phyloP scores from a whole-genome alignment of 2,329 filamentous ascomycete genomes.

The Phaeosphaeriaceae sp. region DNA sequence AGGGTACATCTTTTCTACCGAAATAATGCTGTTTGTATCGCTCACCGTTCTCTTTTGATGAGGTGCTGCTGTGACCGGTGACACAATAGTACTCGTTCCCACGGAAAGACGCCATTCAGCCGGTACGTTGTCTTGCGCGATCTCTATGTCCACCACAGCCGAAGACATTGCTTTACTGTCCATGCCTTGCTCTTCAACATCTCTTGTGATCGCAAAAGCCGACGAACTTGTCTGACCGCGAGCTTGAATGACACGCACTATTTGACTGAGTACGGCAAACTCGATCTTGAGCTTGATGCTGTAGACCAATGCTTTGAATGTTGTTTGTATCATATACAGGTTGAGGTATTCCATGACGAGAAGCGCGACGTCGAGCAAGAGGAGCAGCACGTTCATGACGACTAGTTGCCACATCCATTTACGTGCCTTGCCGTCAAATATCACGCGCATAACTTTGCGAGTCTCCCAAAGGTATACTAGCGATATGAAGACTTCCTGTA shows the following conservation, averaged over 20 bases:
- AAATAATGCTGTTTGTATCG: neutral
- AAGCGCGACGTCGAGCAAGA: constrained; percentile 18
- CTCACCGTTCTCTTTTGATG: neutral
- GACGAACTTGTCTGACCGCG: neutral
- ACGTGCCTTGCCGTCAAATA: constrained; percentile 11
- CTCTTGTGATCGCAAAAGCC: neutral
- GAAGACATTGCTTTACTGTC: neutral
- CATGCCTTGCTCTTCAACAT: neutral
- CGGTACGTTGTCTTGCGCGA: constrained; percentile 11
- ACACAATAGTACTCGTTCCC: neutral
- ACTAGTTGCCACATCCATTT: constrained; percentile 24
- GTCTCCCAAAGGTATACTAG: constrained; percentile 61
- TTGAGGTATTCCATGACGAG: constrained; percentile 18
- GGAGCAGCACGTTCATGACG: constrained; percentile 16
- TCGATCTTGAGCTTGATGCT: constrained; percentile 59
- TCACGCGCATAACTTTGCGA: constrained; percentile 10
- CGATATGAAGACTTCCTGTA: constrained; percentile 44
- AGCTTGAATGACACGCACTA: constrained; percentile 2
- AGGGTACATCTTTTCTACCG: constrained; percentile 1
- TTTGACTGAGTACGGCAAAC: constrained; percentile 56
- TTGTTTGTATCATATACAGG: constrained; percentile 27
- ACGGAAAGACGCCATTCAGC: constrained; percentile 11
- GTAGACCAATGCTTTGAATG: constrained; percentile 49
- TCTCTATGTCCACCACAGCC: constrained; percentile 7
- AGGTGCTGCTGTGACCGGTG: neutral